These are phyloP conservation scores for Lasiodiplodia gonubiensis DNA, from an alignment of 2,329 filamentous ascomycete species.

Conservation along the genomic window DNA sequence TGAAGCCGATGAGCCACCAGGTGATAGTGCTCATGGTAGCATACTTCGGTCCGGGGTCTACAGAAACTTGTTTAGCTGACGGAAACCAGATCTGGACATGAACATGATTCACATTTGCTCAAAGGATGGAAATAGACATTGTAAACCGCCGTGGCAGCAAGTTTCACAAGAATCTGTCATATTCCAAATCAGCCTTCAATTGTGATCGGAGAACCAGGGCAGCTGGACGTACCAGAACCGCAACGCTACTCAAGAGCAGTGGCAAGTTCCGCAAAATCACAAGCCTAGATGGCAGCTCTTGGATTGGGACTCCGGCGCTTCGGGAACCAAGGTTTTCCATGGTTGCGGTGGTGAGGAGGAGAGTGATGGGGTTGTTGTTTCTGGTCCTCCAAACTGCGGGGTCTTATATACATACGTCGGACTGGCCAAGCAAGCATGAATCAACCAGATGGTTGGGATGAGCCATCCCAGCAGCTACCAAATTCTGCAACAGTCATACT, in stretches of 20 bases:
- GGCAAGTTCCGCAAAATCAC: neutral
- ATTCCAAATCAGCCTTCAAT: neutral
- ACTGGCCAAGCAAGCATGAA: neutral
- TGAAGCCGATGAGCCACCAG: constrained; percentile 38
- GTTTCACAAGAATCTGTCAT: neutral
- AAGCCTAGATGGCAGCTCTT: neutral
- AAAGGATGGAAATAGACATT: constrained; percentile 53
- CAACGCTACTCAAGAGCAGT: neutral
- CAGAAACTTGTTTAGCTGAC: neutral
- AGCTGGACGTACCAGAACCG: neutral
- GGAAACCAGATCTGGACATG: neutral
- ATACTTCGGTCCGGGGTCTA: constrained; percentile 49
- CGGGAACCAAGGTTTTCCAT: neutral
- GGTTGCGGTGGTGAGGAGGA: neutral
- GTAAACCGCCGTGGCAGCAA: constrained; percentile 37
- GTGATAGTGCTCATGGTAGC: constrained; percentile 40
- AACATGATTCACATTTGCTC: constrained; percentile 35
- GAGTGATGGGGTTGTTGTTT: neutral
- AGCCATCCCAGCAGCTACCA: neutral
- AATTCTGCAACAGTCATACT: neutral
- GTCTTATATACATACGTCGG: neutral
- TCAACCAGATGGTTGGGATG: neutral
- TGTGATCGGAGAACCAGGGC: neutral
- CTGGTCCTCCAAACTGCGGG: neutral
- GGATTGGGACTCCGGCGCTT: neutral